Evolutionary conservation across 257 asterid genomes (phyloP).

Genomic region (Lithospermum erythrorhizon): DNA sequence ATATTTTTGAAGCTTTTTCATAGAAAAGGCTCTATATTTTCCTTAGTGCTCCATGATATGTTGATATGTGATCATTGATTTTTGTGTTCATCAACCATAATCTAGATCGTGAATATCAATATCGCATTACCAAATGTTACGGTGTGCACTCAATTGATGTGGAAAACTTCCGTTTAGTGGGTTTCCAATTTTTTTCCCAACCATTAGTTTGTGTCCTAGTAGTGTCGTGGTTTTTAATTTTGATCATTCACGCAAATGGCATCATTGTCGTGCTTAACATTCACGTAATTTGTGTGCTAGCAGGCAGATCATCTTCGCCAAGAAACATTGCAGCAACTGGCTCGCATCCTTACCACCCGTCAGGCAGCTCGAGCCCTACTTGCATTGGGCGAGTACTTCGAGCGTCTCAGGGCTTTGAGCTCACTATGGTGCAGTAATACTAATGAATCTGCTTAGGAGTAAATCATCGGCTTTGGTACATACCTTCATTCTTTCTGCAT

Average conservation of each 20-base stretch:
- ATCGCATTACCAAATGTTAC: too few relatives aligned
- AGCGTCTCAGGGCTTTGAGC: constrained; percentile 33
- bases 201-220: too few relatives aligned
- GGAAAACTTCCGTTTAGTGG: too few relatives aligned
- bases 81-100: too few relatives aligned
- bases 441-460: constrained; percentile 21
- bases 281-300: constrained; percentile 1
- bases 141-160: too few relatives aligned
- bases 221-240: not conserved
- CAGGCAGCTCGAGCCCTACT: constrained; percentile 31
- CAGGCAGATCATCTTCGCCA: constrained; percentile 41
- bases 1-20: too few relatives aligned
- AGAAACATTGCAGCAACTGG: constrained; percentile 29
- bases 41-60: too few relatives aligned
- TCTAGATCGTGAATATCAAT: too few relatives aligned
- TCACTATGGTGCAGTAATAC: constrained; percentile 17
- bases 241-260: not conserved
- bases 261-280: not conserved
- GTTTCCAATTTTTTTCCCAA: too few relatives aligned
- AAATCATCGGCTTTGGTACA: not conserved
- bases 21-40: not conserved
- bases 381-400: constrained; percentile 30
- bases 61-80: too few relatives aligned
- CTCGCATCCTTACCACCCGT: constrained; percentile 17
- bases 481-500: not conserved